These are phyloP conservation scores for Annona squamosa DNA, from an alignment of 164 flowering plant genomes.

Conservation along the genomic window DNA sequence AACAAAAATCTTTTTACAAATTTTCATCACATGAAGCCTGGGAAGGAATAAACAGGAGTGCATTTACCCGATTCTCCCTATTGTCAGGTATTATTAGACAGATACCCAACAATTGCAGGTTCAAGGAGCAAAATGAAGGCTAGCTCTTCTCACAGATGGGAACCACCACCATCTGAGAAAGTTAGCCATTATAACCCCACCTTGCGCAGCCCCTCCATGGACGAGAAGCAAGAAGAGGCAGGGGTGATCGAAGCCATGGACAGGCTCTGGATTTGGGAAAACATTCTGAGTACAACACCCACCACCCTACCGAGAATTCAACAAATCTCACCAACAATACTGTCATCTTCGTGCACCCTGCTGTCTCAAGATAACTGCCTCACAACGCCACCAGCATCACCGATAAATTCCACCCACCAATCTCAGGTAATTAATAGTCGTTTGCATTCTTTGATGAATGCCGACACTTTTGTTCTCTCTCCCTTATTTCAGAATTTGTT, in stretches of 20 bases:
- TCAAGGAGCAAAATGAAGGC: background rate
- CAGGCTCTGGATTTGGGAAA: slow-evolving; percentile 50
- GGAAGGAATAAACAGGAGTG: too few species aligned
- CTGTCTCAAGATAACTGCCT: slow-evolving; percentile 8
- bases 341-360: slow-evolving; percentile 1
- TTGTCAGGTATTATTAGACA: too few species aligned
- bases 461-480: background rate
- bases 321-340: background rate
- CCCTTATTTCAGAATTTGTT: slow-evolving; percentile 1
- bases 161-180: background rate
- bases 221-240: slow-evolving; percentile 2
- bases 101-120: background rate
- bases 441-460: background rate
- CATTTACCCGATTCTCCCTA: too few species aligned
- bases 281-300: slow-evolving; percentile 4
- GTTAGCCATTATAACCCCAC: background rate
- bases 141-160: background rate
- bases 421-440: slow-evolving; percentile 5
- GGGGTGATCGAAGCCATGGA: slow-evolving; percentile 41
- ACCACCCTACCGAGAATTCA: slow-evolving; percentile 8
- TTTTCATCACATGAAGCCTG: too few species aligned
- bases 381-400: background rate
- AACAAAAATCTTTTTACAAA: too few species aligned
- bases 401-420: background rate
- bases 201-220: slow-evolving; percentile 15